A percentile compares a stretch with the other conserved stretches of the same genome.
Evolutionary conservation across 1,284 basidiomycete species (phyloP).

Genomic region (Microbotryum intermedium): DNA sequence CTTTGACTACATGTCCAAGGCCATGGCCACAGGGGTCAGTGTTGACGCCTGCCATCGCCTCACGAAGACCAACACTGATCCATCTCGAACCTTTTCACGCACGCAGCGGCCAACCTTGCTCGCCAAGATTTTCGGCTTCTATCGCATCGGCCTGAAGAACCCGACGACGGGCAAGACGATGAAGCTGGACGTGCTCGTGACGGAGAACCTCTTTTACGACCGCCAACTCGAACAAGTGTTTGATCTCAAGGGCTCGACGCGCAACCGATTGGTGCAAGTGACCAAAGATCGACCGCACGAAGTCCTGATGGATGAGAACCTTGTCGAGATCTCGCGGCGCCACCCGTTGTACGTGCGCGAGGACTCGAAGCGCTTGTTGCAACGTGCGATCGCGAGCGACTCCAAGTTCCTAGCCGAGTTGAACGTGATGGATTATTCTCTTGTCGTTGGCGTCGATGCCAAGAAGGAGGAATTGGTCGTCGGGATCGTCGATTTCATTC

Average conservation of each 20-base stretch:
- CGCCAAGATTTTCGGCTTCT: slow-evolving; percentile 96
- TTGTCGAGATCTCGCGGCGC: slow-evolving; percentile 37
- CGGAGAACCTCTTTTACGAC: slow-evolving; percentile 89
- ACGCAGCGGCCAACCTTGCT: slow-evolving; percentile 77
- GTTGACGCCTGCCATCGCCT: not conserved
- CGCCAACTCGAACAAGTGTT: slow-evolving; percentile 62
- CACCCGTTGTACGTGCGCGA: slow-evolving; percentile 88
- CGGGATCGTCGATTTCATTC: slow-evolving; percentile 94
- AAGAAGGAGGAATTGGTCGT: slow-evolving; percentile 55
- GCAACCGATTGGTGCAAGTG: slow-evolving; percentile 81
- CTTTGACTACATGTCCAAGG: slow-evolving; percentile 91
- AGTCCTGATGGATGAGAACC: slow-evolving; percentile 78
- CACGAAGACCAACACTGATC: not conserved
- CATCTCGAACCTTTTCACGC: too few relatives aligned
- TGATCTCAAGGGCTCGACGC: slow-evolving; percentile 78
- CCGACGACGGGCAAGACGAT: slow-evolving; percentile 66
- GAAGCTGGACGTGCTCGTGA: slow-evolving; percentile 90
- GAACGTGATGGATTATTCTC: slow-evolving; percentile 98
- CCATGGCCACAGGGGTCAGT: slow-evolving; percentile 38
- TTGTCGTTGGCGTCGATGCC: slow-evolving; percentile 87
- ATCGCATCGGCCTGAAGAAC: slow-evolving; percentile 87
- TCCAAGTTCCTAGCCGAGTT: slow-evolving; percentile 76
- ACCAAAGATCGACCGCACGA: slow-evolving; percentile 78
- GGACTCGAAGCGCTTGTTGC: slow-evolving; percentile 84
- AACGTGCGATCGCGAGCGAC: slow-evolving; percentile 86